Evolutionary conservation across 768 basidiomycete species (phyloP).

Genomic region (Russula dissimulans): DNA sequence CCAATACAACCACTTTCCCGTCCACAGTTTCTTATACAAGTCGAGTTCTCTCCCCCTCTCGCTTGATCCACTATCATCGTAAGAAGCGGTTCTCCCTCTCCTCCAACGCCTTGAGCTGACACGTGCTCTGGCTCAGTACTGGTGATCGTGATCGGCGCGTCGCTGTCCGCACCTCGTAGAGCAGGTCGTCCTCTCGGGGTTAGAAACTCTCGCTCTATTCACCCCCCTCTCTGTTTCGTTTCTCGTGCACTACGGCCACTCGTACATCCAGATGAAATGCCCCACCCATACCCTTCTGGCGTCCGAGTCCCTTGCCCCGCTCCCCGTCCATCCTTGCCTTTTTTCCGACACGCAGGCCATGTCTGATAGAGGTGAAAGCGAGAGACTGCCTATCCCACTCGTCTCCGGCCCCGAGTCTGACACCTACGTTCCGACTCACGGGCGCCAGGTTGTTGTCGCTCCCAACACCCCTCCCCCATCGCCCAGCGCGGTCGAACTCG

Average conservation of each 20-base stretch:
- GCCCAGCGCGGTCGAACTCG: background rate
- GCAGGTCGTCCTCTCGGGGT: background rate
- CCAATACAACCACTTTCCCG: background rate
- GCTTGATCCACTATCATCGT: background rate
- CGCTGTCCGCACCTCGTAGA: background rate
- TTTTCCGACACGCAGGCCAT: background rate
- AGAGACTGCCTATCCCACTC: too few species aligned
- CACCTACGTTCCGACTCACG: background rate
- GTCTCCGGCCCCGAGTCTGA: background rate
- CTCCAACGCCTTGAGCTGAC: background rate
- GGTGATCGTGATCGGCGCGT: background rate
- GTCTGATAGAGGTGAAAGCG: background rate
- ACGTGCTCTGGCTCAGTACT: too few species aligned
- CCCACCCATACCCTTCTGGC: background rate
- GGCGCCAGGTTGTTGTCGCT: too few species aligned
- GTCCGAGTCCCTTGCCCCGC: background rate
- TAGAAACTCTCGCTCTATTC: background rate
- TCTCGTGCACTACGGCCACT: background rate
- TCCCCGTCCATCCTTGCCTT: background rate
- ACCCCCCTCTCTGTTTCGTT: background rate
- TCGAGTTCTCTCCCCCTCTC: too few species aligned
- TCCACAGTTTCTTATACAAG: too few species aligned
- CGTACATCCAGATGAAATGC: background rate
- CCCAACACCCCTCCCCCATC: background rate
- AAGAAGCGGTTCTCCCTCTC: background rate